A percentile compares a stretch with the other conserved stretches of the same genome.
Evolutionary conservation across 441 rosid genomes (phyloP).

Genomic region (Populus hybrid): DNA sequence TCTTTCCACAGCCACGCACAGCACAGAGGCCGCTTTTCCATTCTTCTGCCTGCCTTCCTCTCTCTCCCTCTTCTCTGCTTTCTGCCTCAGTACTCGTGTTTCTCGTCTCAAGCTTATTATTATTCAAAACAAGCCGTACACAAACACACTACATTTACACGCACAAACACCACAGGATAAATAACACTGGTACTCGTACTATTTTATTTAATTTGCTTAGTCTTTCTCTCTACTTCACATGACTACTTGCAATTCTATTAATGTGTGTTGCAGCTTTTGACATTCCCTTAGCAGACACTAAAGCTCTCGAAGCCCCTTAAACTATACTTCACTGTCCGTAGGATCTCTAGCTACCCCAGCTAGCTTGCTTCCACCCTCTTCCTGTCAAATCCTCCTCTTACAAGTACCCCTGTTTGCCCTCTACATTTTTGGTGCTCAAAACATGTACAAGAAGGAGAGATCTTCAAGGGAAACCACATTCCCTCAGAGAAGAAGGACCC

Average conservation of each 20-base stretch:
- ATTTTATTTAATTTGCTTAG: neutral
- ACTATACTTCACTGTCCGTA: conserved; percentile 19
- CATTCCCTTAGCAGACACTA: conserved; percentile 52
- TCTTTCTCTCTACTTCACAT: conserved; percentile 31
- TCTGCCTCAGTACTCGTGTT: neutral
- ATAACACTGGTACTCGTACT: neutral
- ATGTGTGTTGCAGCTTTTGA: conserved; percentile 59
- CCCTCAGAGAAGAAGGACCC: conserved; percentile 58
- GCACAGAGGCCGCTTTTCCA: conserved; percentile 9
- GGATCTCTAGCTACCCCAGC: neutral
- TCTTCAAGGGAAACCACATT: conserved; percentile 16
- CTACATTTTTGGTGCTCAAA: neutral
- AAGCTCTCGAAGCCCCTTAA: conserved; percentile 17
- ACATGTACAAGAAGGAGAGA: conserved; percentile 36
- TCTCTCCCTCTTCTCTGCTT: neutral
- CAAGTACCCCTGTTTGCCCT: conserved; percentile 15
- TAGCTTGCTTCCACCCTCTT: conserved; percentile 1
- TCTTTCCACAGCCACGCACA: conserved; percentile 14
- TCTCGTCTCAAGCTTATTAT: neutral
- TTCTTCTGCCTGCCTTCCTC: neutral
- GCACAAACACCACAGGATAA: neutral
- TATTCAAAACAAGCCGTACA: conserved; percentile 13
- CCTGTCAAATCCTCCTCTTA: conserved; percentile 6
- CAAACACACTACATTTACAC: conserved; percentile 4
- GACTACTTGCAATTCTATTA: conserved; percentile 31